Evolutionary conservation across 2,329 filamentous ascomycete species (phyloP).

Genomic region (Blumeria hordei): DNA sequence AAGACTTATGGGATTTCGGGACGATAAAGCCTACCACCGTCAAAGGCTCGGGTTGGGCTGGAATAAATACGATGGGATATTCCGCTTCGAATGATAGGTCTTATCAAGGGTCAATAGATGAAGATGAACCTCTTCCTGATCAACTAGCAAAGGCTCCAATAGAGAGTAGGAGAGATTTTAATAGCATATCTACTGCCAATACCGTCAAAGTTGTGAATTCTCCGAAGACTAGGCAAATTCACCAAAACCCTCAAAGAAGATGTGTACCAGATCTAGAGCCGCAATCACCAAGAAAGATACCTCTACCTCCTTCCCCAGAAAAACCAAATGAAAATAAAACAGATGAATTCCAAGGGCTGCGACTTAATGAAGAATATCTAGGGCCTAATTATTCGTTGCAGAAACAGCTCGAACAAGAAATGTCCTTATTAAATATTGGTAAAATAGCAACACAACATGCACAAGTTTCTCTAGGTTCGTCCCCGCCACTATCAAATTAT

Average conservation of each 20-base stretch:
- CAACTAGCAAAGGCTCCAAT: slow-evolving; percentile 25
- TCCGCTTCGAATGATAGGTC: slow-evolving; percentile 55
- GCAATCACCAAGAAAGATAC: slow-evolving; percentile 31
- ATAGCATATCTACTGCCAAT: slow-evolving; percentile 18
- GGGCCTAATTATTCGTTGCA: slow-evolving; percentile 37
- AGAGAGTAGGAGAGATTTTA: slow-evolving; percentile 21
- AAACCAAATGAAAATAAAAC: slow-evolving; percentile 23
- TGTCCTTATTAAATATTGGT: slow-evolving; percentile 29
- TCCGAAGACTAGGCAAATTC: slow-evolving; percentile 22
- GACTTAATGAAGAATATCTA: slow-evolving; percentile 24
- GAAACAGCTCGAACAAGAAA: slow-evolving; percentile 37
- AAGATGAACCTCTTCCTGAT: slow-evolving; percentile 25
- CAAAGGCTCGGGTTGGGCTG: slow-evolving; percentile 32
- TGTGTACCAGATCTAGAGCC: slow-evolving; percentile 19
- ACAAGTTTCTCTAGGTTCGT: slow-evolving; percentile 4
- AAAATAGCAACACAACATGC: slow-evolving; percentile 11
- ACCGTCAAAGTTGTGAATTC: slow-evolving; percentile 27
- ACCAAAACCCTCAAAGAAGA: slow-evolving; percentile 34
- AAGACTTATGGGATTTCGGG: slow-evolving; percentile 97
- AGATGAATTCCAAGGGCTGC: slow-evolving; percentile 17
- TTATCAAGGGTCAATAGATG: slow-evolving; percentile 24
- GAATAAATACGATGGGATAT: slow-evolving; percentile 53
- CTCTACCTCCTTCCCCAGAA: slow-evolving; percentile 33
- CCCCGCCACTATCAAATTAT: neutral
- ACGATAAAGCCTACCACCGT: slow-evolving; percentile 66